Conservation (phyloP, 495 filamentous ascomycete species). For the Pyrenula massariospora region DNA sequence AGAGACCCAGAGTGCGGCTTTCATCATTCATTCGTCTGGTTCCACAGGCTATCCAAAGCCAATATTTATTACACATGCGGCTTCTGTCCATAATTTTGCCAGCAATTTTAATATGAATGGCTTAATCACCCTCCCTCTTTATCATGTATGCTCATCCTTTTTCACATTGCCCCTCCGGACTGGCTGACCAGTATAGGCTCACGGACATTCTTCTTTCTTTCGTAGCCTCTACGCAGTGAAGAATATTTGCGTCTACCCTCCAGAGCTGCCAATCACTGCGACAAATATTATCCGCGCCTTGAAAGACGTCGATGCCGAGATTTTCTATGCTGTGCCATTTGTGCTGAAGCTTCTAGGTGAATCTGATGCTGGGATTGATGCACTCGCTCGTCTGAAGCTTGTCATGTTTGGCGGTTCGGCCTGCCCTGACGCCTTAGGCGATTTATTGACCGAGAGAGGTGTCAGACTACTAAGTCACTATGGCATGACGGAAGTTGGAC, state of each 20-base stretch:
- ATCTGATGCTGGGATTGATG: conserved; percentile 23
- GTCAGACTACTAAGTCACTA: conserved; percentile 44
- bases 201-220: background rate
- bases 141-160: conserved; percentile 18
- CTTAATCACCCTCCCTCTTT: conserved; percentile 41
- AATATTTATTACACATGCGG: conserved; percentile 28
- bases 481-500: conserved; percentile 41
- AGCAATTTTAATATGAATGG: conserved; percentile 25
- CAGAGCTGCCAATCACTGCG: background rate
- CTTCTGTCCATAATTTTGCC: conserved; percentile 26
- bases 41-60: conserved; percentile 29
- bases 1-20: conserved; percentile 12
- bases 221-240: background rate
- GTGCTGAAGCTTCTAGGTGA: conserved; percentile 35
- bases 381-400: conserved; percentile 23
- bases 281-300: background rate
- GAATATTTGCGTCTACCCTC: background rate
- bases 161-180: no score
- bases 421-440: conserved; percentile 38
- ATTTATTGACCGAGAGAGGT: conserved; percentile 36
- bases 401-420: conserved; percentile 36
- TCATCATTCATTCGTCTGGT: conserved; percentile 33
- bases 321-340: conserved; percentile 24
- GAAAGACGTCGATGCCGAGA: background rate
- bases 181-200: background rate